Evolutionary conservation across 2,329 filamentous ascomycete genomes (phyloP).

Genomic region (Venturia asperata): DNA sequence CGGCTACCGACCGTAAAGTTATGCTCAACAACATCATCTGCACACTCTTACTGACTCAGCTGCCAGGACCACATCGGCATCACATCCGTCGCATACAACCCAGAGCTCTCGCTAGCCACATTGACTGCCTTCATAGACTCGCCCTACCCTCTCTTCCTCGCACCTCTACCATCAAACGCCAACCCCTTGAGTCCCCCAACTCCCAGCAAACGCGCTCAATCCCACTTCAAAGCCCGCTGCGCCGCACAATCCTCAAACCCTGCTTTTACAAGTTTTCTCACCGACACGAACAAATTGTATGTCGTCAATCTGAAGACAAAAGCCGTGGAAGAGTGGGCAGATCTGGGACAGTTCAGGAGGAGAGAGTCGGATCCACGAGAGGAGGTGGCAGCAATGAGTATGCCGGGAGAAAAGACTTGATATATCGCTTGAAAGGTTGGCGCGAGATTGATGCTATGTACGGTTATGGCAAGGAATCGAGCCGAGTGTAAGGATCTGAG

Average conservation of each 20-base stretch:
- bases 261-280: background rate
- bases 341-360: background rate
- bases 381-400: constrained; percentile 10
- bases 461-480: background rate
- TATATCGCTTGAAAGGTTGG: constrained; percentile 1
- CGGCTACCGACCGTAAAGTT: background rate
- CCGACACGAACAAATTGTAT: constrained; percentile 1
- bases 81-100: background rate
- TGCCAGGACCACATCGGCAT: constrained; percentile 12
- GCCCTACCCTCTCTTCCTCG: constrained; percentile 10
- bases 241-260: constrained; percentile 2
- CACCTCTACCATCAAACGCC: background rate
- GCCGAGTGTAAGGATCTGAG: constrained; percentile 7
- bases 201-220: background rate
- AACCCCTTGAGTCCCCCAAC: background rate
- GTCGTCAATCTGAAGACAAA: constrained; percentile 9
- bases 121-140: constrained; percentile 1
- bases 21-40: too few relatives aligned
- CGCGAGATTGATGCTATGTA: background rate
- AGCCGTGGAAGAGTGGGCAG: background rate
- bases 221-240: constrained; percentile 11
- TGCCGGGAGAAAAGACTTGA: constrained; percentile 6
- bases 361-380: constrained; percentile 10
- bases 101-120: background rate
- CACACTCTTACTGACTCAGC: background rate